phyloP scores from a whole-genome alignment of 2,329 filamentous ascomycete genomes.

The Fusarium sambucinum region DNA sequence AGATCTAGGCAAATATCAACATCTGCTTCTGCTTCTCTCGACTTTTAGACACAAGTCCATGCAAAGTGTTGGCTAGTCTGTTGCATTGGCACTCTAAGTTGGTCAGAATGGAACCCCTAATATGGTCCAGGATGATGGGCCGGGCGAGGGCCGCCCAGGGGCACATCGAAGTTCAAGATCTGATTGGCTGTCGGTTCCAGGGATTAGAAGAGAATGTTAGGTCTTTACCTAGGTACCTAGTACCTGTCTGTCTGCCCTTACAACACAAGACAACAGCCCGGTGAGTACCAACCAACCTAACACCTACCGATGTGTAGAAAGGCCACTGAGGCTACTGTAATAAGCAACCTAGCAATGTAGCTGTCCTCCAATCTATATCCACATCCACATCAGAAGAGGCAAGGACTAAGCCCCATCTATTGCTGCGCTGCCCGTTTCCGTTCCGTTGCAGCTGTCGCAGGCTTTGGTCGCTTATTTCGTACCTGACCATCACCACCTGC shows the following conservation, averaged over 20 bases:
- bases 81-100: slow-evolving; percentile 25
- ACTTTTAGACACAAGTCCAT: slow-evolving; percentile 8
- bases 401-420: slow-evolving; percentile 40
- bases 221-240: too few species aligned
- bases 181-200: slow-evolving; percentile 40
- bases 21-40: background rate
- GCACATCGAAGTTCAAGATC: slow-evolving; percentile 1
- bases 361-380: slow-evolving; percentile 2
- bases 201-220: slow-evolving; percentile 22
- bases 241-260: slow-evolving; percentile 7
- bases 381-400: slow-evolving; percentile 24
- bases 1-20: background rate
- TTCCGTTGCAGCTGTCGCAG: slow-evolving; percentile 36
- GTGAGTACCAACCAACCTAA: background rate
- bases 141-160: slow-evolving; percentile 16
- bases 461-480: slow-evolving; percentile 34
- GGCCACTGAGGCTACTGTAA: slow-evolving; percentile 30
- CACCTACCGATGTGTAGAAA: background rate
- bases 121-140: slow-evolving; percentile 26
- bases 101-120: slow-evolving; percentile 44
- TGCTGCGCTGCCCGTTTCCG: slow-evolving; percentile 26
- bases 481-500: slow-evolving; percentile 37
- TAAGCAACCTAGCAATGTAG: slow-evolving; percentile 1
- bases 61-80: slow-evolving; percentile 18
- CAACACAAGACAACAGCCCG: slow-evolving; percentile 22